Percentiles rank a stretch among this genome's conserved stretches.
Conservation (phyloP, 2,329 filamentous ascomycete genomes). For the Microsporum ferrugineum region DNA sequence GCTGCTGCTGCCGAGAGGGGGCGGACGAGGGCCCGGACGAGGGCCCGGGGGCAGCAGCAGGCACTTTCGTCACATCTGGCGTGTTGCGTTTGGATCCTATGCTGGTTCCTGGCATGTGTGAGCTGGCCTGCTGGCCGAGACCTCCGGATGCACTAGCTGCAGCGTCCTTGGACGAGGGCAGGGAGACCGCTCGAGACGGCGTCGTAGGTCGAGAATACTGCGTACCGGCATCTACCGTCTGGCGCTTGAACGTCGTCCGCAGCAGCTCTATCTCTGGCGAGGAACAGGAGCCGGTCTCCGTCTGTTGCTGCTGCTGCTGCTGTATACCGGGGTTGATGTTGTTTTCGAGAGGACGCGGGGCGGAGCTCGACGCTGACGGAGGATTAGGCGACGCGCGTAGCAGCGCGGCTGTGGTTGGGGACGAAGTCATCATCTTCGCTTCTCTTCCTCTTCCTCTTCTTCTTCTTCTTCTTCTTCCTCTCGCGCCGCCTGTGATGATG, state of each 20-base stretch:
- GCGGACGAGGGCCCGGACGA: background rate
- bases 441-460: background rate
- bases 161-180: background rate
- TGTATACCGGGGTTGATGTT: background rate
- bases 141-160: background rate
- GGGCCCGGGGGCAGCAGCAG: background rate
- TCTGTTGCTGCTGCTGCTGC: constrained; percentile 5
- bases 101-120: constrained; percentile 14
- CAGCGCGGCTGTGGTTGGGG: constrained; percentile 23
- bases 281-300: constrained; percentile 14
- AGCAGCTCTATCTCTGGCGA: constrained; percentile 8
- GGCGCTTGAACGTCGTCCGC: constrained; percentile 17
- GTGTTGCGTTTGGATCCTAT: constrained; percentile 17
- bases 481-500: background rate
- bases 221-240: constrained; percentile 41
- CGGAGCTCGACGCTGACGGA: constrained; percentile 9
- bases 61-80: constrained; percentile 15
- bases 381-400: constrained; percentile 20
- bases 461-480: background rate
- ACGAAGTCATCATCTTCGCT: background rate
- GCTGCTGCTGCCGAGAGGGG: background rate
- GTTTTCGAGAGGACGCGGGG: constrained; percentile 21
- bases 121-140: constrained; percentile 16
- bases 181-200: constrained; percentile 18
- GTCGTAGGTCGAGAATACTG: constrained; percentile 43